phyloP scores from a whole-genome alignment of 257 asterid genomes.

The Przewalskia tangutica region DNA sequence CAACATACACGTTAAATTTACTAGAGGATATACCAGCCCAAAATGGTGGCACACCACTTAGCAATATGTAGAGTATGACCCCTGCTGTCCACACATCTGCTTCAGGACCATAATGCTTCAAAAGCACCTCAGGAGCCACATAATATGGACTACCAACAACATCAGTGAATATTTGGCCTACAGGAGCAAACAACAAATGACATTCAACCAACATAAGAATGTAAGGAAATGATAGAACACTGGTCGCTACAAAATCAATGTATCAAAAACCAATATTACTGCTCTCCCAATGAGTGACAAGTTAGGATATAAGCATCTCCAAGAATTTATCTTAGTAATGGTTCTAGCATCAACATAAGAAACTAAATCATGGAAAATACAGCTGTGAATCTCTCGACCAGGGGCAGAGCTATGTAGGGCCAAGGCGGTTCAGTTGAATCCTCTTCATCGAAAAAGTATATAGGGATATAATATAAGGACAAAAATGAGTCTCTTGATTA shows the following conservation, averaged over 20 bases:
- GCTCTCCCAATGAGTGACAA: not conserved
- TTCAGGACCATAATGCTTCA: slow-evolving; percentile 10
- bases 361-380: not conserved
- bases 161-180: slow-evolving; percentile 2
- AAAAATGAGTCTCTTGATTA: no score
- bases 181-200: not conserved
- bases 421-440: no score
- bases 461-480: no score
- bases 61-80: slow-evolving; percentile 1
- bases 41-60: slow-evolving; percentile 11
- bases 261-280: not conserved
- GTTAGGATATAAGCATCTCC: not conserved
- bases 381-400: not conserved
- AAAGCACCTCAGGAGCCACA: slow-evolving; percentile 7
- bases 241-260: not conserved
- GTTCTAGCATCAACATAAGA: not conserved
- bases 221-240: not conserved
- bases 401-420: no score
- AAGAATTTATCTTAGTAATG: not conserved
- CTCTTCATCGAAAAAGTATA: no score
- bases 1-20: not conserved
- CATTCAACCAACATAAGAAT: not conserved
- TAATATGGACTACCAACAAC: slow-evolving; percentile 11
- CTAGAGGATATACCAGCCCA: slow-evolving; percentile 4
- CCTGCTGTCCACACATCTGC: slow-evolving; percentile 9